Base-by-base conservation (phyloP, 768 basidiomycete species). In the Russula sp. region DNA sequence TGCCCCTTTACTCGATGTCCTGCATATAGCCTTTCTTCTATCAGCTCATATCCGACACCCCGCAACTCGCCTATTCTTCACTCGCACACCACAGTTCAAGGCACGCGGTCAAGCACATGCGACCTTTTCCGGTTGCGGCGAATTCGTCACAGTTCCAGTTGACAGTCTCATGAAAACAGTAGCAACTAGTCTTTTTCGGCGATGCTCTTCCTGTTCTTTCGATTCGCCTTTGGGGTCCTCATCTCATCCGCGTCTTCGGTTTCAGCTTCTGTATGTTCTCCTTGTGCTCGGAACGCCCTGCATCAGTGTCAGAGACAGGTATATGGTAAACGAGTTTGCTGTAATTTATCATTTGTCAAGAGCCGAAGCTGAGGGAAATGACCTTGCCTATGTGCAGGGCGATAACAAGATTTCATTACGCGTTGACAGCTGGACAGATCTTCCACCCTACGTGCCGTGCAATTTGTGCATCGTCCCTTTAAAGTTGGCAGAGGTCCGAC, bases 401-500 rank as follows among this genome's bases (percentile, higher is more conserved):
- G 36, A 38, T 14, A 24, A 14, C 22, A 26, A 22, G 36, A 3
- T 22, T 1, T n/a, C 24, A 22, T 24, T 40, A 16, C 20, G 18
- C 14, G 36, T 40, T 10, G 54, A 67, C 22, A 58, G 55, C 34
- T 50, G 16, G 34, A 54, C 28, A 4, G 16, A 65, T 24, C 63
- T 65, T 38, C 20, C 64, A 8, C 14, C 20, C 3, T 42, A 46
- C 11, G 20, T 20, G 36, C 11, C 34, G 6, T 64, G 67, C 14
- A 30, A 62, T 16, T 67, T 60, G 67, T 67, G 24, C n/a, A 60
- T 62, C 14, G 36, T 18, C 18, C 22, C 28, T 42, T 9, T 24
- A n/a, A 16, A 30, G 3, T 13, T 34, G 11, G 10, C 28, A 14
- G 36, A 26, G 18, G 18, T 10, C 32, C 9, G 28, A 30, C 5